Base-by-base conservation (phyloP, 202 grass and related monocot genomes). In the Musa balbisiana region DNA sequence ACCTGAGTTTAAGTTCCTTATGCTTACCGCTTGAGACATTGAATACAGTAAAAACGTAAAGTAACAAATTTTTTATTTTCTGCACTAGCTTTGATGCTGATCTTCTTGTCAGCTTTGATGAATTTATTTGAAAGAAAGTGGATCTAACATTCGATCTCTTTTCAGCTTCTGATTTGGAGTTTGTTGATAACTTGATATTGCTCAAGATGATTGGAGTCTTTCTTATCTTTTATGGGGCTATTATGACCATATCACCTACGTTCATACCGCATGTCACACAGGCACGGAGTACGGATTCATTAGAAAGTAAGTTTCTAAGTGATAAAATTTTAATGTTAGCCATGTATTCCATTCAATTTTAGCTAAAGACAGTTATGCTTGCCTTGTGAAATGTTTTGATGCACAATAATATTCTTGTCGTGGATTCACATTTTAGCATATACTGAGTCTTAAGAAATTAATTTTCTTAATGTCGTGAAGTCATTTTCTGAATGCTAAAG, bases 251-350 rank as follows among this genome's bases (percentile, higher is more conserved):
- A 78, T 19, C 87, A 67, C 92, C 69, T 85, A 17, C 79, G 63
- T 76, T 69, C 58, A 79, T 51, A 76, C 49, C 76, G 72, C 76
- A 62, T 75, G 72, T 88, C 51, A 24, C 65, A 52, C 81, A 55
- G 79, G 95, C 85, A 15, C 26, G 85, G 50, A 80, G 2, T 59
- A 95, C 85, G 64, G 87, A 99, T 60, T 91, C 95, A 82, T 59
- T 43, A 73, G 95, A 99, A 87, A 91, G 95, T 95, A 89, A 87
- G 29, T 51, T 81, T 58, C 29, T 21, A 65, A 53, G 9, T 73
- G 17, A 1, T 49, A 49, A 22, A 0, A 21, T 73, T 14, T 52
- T 29, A 72, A 53, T 62, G 43, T 17, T 20, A 73, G 17, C n/a
- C 55, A 53, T 60, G 49, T 33, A 52, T 27, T 52, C 5, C 20